Conservation (phyloP, 345 rosid genomes). For the Eucalyptus tenuipes region DNA sequence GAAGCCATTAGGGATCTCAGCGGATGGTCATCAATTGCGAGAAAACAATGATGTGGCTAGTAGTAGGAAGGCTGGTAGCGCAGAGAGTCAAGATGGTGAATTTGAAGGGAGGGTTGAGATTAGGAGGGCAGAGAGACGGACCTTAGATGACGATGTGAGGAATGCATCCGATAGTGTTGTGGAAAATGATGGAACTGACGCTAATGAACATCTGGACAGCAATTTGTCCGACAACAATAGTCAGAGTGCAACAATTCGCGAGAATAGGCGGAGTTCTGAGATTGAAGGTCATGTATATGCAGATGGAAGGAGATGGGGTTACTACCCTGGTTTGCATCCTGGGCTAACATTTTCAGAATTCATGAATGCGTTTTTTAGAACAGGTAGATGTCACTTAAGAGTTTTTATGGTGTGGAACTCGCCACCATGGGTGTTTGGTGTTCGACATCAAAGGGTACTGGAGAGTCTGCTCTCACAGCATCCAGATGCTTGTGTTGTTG, state of each 20-base stretch:
- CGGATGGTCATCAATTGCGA: neutral
- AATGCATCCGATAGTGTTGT: neutral
- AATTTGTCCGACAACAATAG: neutral
- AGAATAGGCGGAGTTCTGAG: constrained; percentile 20
- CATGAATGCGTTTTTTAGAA: constrained; percentile 51
- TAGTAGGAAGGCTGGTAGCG: constrained; percentile 1
- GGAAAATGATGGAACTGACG: neutral
- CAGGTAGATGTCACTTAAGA: constrained; percentile 42
- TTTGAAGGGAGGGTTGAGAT: constrained; percentile 3
- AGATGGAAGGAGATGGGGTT: constrained; percentile 94
- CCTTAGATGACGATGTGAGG: constrained; percentile 20
- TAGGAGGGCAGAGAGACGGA: constrained; percentile 44
- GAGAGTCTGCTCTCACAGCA: constrained; percentile 81
- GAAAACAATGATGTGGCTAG: constrained; percentile 1
- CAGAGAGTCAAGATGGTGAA: neutral
- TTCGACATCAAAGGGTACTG: constrained; percentile 82
- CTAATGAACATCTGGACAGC: neutral
- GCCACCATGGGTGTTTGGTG: constrained; percentile 88
- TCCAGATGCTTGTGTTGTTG: constrained; percentile 70
- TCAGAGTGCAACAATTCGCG: neutral
- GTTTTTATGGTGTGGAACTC: constrained; percentile 96
- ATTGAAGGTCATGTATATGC: constrained; percentile 46
- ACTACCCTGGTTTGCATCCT: constrained; percentile 69
- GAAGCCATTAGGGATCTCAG: constrained; percentile 45
- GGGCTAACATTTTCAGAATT: constrained; percentile 61